Conservation (phyloP, 2,329 filamentous ascomycete species). For the Scleromitrula shiraiana region DNA sequence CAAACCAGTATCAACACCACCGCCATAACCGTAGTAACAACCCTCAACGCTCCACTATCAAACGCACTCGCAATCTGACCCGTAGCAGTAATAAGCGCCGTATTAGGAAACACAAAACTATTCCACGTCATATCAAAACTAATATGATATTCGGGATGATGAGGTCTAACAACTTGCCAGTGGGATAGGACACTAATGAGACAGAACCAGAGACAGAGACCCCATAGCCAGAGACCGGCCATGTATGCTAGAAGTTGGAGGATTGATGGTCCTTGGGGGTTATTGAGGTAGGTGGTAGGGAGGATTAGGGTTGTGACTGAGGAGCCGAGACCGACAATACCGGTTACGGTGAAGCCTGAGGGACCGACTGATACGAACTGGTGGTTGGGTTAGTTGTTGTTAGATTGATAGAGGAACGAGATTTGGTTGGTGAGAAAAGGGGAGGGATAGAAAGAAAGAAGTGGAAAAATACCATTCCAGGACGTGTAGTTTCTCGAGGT, state of each 20-base stretch:
- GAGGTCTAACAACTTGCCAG: conserved; percentile 52
- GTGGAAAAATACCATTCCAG: conserved; percentile 51
- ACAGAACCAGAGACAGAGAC: conserved; percentile 77
- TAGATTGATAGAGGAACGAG: too few species aligned
- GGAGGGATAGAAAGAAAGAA: background rate
- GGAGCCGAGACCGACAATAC: conserved; percentile 36
- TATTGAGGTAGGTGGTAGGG: conserved; percentile 36
- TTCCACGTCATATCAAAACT: conserved; percentile 82
- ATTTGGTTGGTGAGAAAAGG: conserved; percentile 12
- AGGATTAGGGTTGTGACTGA: conserved; percentile 31
- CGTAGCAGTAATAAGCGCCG: conserved; percentile 52
- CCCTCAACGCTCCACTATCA: conserved; percentile 48
- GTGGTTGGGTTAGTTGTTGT: background rate
- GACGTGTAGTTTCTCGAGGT: conserved; percentile 64
- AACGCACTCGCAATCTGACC: conserved; percentile 61
- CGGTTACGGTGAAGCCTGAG: conserved; percentile 50
- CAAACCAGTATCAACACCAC: conserved; percentile 59
- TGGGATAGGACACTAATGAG: conserved; percentile 70
- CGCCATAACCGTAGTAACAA: conserved; percentile 62
- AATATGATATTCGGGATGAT: conserved; percentile 42
- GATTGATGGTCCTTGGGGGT: conserved; percentile 36
- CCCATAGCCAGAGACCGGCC: conserved; percentile 73
- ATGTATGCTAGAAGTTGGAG: conserved; percentile 47
- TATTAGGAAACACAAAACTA: conserved; percentile 46
- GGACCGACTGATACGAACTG: conserved; percentile 76